These are phyloP conservation scores for Lumnitzera racemosa DNA, from an alignment of 345 rosid genomes.

Conservation along the genomic window DNA sequence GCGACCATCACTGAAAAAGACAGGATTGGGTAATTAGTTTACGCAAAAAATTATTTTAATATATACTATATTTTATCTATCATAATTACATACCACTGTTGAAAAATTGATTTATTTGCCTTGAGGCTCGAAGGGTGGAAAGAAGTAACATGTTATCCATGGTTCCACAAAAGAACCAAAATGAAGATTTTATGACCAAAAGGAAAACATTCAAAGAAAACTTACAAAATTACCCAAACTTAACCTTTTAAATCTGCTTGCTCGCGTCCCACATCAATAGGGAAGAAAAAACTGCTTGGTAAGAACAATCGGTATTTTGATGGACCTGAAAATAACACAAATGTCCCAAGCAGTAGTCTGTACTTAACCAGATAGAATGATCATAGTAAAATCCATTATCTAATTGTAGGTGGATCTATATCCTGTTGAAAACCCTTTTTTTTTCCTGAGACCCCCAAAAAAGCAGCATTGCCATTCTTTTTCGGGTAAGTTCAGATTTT, in stretches of 20 bases:
- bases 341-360: too few species aligned
- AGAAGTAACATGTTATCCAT: too few species aligned
- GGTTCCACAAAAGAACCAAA: too few species aligned
- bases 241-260: conserved; percentile 97
- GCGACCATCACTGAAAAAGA: conserved; percentile 74
- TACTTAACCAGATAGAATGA: too few species aligned
- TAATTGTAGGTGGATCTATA: too few species aligned
- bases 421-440: too few species aligned
- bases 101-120: conserved; percentile 62
- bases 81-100: conserved; percentile 65
- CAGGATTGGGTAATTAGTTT: conserved; percentile 1
- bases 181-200: background rate
- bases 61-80: background rate
- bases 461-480: too few species aligned
- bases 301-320: conserved; percentile 80
- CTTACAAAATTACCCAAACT: background rate
- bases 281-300: conserved; percentile 86
- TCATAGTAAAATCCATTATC: too few species aligned
- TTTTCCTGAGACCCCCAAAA: too few species aligned
- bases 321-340: conserved; percentile 43
- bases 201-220: background rate
- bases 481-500: too few species aligned
- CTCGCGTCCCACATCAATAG: conserved; percentile 90
- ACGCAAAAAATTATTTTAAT: background rate
- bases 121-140: conserved; percentile 88